A percentile compares a stretch with the other conserved stretches of the same genome.
Conservation (phyloP, 495 filamentous ascomycete species). For the Penicillium desertorum region DNA sequence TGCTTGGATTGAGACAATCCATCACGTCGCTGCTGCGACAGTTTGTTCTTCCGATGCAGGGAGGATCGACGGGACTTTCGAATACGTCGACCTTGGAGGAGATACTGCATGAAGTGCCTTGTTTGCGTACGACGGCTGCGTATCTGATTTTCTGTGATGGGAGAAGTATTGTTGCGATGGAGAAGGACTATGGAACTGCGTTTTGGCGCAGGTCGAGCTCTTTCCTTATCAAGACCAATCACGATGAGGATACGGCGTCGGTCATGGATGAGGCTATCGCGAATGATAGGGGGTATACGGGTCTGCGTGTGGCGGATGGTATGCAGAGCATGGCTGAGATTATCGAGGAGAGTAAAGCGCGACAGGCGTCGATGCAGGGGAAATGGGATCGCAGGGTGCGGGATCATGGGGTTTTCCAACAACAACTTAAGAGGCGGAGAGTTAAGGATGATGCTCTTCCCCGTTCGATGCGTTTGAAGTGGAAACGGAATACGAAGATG, state of each 20-base stretch:
- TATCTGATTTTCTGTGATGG: constrained; percentile 61
- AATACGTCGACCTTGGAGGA: constrained; percentile 21
- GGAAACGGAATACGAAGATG: constrained; percentile 1
- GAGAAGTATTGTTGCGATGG: constrained; percentile 44
- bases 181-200: constrained; percentile 56
- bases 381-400: constrained; percentile 39
- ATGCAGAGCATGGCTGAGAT: constrained; percentile 34
- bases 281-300: constrained; percentile 20
- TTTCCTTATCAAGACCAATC: constrained; percentile 60
- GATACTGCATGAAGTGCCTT: constrained; percentile 35
- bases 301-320: constrained; percentile 18
- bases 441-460: neutral
- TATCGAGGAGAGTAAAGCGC: constrained; percentile 42
- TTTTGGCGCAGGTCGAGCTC: constrained; percentile 35
- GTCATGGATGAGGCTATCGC: constrained; percentile 12
- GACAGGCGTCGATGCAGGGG: constrained; percentile 38
- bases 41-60: neutral
- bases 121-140: constrained; percentile 50
- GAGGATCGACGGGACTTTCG: neutral
- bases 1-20: constrained; percentile 56
- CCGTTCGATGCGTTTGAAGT: neutral
- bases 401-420: constrained; percentile 14
- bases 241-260: constrained; percentile 38
- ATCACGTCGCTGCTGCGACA: constrained; percentile 54
- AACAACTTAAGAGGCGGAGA: neutral